phyloP scores from a whole-genome alignment of 2,329 filamentous ascomycete species.

The Domatiomyces globalis region DNA sequence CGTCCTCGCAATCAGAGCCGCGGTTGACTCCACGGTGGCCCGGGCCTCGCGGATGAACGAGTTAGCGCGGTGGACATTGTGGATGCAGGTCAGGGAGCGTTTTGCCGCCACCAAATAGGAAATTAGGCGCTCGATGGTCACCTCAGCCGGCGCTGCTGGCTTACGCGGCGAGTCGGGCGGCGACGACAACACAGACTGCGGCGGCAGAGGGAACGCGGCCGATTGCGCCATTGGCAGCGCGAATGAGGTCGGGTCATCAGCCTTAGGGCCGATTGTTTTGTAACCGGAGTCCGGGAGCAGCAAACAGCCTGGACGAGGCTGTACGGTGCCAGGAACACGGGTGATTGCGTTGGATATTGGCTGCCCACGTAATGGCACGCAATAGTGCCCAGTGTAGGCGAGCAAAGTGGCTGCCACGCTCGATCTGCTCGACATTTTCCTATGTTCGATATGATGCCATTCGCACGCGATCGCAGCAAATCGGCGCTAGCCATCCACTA shows the following conservation, averaged over 20 bases:
- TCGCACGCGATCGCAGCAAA: neutral
- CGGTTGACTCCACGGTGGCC: slow-evolving; percentile 60
- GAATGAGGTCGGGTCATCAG: slow-evolving; percentile 3
- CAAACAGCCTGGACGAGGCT: neutral
- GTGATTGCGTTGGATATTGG: neutral
- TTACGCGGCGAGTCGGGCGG: slow-evolving; percentile 7
- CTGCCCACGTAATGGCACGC: no score
- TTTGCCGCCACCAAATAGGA: slow-evolving; percentile 76
- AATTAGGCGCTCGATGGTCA: slow-evolving; percentile 57
- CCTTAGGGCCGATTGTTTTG: neutral
- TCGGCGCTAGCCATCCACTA: neutral
- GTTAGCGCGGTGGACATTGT: slow-evolving; percentile 69
- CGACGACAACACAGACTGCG: slow-evolving; percentile 9
- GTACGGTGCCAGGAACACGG: slow-evolving; percentile 1
- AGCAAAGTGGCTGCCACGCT: neutral
- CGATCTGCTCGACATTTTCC: neutral
- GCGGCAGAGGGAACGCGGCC: slow-evolving; percentile 3
- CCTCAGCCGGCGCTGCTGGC: neutral
- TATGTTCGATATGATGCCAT: neutral
- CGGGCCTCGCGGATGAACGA: slow-evolving; percentile 69
- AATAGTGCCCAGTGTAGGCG: neutral
- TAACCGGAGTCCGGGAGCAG: slow-evolving; percentile 1
- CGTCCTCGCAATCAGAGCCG: slow-evolving; percentile 55
- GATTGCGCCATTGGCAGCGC: slow-evolving; percentile 14
- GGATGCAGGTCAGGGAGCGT: slow-evolving; percentile 70